These are phyloP conservation scores for Arachnomyces sp. DNA, from an alignment of 2,329 filamentous ascomycete species.

Conservation along the genomic window DNA sequence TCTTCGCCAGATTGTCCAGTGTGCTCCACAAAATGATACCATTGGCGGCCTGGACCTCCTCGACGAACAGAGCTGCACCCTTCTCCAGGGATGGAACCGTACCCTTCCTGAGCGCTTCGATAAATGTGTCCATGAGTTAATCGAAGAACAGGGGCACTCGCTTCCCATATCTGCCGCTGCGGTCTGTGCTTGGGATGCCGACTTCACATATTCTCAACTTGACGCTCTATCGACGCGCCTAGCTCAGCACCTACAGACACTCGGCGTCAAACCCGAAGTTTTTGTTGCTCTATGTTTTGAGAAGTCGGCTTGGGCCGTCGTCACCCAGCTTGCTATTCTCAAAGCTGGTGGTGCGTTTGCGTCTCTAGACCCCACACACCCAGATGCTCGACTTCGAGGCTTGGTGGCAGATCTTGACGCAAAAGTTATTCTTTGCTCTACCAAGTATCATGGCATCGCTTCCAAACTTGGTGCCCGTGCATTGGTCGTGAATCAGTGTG, in stretches of 20 bases:
- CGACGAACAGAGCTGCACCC: constrained; percentile 22
- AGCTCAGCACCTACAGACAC: constrained; percentile 27
- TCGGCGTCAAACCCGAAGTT: constrained; percentile 33
- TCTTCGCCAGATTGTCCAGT: constrained; percentile 20
- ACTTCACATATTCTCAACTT: constrained; percentile 30
- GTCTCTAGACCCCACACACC: constrained; percentile 34
- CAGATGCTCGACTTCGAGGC: constrained; percentile 27
- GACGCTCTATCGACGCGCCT: constrained; percentile 30
- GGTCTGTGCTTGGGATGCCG: constrained; percentile 29
- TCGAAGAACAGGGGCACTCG: constrained; percentile 23
- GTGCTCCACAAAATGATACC: constrained; percentile 4
- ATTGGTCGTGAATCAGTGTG: constrained; percentile 21
- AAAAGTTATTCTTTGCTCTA: constrained; percentile 27
- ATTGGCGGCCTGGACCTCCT: constrained; percentile 26
- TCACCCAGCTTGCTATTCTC: constrained; percentile 34
- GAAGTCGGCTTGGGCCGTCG: constrained; percentile 37
- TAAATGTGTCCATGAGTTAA: constrained; percentile 30
- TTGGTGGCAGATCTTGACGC: constrained; percentile 30
- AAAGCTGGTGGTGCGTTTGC: constrained; percentile 38
- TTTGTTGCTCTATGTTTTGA: constrained; percentile 37
- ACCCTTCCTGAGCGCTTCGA: constrained; percentile 21
- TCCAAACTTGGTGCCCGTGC: constrained; percentile 21
- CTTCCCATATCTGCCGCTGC: constrained; percentile 20
- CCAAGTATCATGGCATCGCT: constrained; percentile 22
- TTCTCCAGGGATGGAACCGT: constrained; percentile 28